Conservation (phyloP, 1,284 basidiomycete species). For the Pascua sp. region DNA sequence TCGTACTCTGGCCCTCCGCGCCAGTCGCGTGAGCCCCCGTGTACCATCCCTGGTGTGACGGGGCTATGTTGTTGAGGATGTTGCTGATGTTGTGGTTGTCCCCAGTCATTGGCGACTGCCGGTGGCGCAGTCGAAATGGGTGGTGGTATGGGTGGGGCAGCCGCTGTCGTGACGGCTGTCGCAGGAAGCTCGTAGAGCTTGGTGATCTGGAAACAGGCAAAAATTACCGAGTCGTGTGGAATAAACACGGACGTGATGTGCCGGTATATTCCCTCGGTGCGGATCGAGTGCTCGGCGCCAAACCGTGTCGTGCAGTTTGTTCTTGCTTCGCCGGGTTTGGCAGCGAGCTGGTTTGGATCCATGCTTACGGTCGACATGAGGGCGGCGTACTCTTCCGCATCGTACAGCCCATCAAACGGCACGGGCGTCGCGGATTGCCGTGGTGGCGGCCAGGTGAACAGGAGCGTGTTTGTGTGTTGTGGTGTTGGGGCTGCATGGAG, state of each 20-base stretch:
- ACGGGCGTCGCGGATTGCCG: conserved; percentile 25
- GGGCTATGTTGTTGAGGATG: background rate
- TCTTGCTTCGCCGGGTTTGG: conserved; percentile 61
- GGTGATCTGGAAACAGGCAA: conserved; percentile 52
- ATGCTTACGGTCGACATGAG: conserved; percentile 76
- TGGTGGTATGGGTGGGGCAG: background rate
- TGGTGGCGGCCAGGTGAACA: conserved; percentile 80
- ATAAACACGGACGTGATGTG: conserved; percentile 87
- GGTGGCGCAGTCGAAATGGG: background rate
- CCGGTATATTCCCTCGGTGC: conserved; percentile 56
- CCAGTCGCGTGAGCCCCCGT: background rate
- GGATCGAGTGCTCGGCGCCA: conserved; percentile 70
- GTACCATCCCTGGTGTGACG: background rate
- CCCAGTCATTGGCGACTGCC: background rate
- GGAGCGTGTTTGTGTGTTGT: conserved; percentile 48
- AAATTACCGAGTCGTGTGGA: conserved; percentile 71
- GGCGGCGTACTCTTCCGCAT: conserved; percentile 74
- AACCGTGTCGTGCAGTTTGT: conserved; percentile 92
- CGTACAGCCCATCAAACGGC: conserved; percentile 59
- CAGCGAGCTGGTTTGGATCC: conserved; percentile 51
- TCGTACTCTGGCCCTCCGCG: conserved; percentile 1
- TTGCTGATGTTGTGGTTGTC: background rate
- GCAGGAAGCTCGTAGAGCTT: conserved; percentile 56
- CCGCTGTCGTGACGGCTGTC: background rate
- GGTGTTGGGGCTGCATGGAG: conserved; percentile 32